A percentile compares a stretch with the other conserved stretches of the same genome.
These are phyloP conservation scores for Salicornia ramosissima DNA, from an alignment of 148 eudicot genomes.

Conservation along the genomic window DNA sequence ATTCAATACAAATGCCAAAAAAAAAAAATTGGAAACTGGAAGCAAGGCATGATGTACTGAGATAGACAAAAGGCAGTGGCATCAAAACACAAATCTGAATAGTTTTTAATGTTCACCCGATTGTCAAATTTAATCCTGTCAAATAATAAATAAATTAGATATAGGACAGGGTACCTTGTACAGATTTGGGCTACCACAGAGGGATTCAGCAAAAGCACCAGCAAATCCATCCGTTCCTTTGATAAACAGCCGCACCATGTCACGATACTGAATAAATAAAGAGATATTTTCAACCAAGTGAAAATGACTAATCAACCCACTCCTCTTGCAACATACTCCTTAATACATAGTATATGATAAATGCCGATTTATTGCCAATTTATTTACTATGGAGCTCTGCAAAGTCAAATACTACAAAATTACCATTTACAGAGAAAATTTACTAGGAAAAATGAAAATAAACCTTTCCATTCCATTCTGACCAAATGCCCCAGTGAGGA, in stretches of 20 bases:
- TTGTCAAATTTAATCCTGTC: neutral
- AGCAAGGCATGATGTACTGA: neutral
- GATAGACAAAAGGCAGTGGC: neutral
- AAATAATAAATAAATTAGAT: neutral
- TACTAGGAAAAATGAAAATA: slow-evolving; percentile 5
- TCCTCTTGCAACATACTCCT: neutral
- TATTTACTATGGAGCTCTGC: neutral
- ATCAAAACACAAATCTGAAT: too few relatives aligned
- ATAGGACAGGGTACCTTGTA: slow-evolving; percentile 55
- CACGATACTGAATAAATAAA: slow-evolving; percentile 68
- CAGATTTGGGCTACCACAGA: slow-evolving; percentile 92
- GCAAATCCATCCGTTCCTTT: slow-evolving; percentile 97
- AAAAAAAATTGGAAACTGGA: too few relatives aligned
- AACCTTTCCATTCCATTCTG: slow-evolving; percentile 99
- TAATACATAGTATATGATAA: too few relatives aligned
- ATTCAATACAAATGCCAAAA: too few relatives aligned
- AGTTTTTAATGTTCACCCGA: too few relatives aligned
- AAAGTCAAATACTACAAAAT: neutral
- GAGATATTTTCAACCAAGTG: neutral
- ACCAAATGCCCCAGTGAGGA: slow-evolving; percentile 99
- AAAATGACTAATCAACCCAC: neutral
- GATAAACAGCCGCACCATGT: slow-evolving; percentile 79
- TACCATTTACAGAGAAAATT: neutral
- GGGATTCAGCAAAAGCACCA: slow-evolving; percentile 98
- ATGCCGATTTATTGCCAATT: too few relatives aligned